Percentiles rank a stretch among this genome's conserved stretches.
These are phyloP conservation scores for Chlorella sp. DNA, from an alignment of 139 green algal genomes.

Conservation along the genomic window DNA sequence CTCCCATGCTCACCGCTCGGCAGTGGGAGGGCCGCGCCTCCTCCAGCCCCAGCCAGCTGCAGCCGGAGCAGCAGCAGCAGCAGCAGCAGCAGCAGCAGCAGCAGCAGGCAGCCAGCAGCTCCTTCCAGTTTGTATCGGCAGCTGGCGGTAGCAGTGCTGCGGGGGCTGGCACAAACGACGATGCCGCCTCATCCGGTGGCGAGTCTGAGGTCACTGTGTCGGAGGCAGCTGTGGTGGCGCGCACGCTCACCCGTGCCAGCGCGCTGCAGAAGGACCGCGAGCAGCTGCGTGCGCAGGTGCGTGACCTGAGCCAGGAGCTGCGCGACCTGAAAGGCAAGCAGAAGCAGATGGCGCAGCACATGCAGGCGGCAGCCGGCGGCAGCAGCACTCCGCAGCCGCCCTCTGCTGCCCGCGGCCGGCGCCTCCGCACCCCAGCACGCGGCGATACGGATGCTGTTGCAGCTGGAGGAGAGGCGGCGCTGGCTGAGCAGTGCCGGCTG, in stretches of 20 bases:
- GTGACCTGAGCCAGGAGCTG: constrained; percentile 20
- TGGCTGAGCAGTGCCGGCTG: constrained; percentile 24
- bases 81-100: neutral
- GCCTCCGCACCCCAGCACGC: neutral
- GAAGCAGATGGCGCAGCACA: constrained; percentile 14
- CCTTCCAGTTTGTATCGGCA: constrained; percentile 15
- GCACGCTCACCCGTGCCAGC: constrained; percentile 22
- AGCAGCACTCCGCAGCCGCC: neutral
- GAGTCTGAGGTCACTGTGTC: constrained; percentile 30
- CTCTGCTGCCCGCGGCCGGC: neutral
- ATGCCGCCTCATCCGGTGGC: constrained; percentile 32
- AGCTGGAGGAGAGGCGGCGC: neutral
- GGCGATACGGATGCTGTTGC: neutral
- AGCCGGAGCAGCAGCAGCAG: neutral
- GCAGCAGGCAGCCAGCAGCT: neutral
- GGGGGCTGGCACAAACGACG: neutral
- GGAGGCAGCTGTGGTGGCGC: constrained; percentile 32
- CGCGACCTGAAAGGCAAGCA: constrained; percentile 34
- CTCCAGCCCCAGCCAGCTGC: neutral
- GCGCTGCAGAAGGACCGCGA: constrained; percentile 27
- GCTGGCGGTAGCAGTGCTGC: neutral
- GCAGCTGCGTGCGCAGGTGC: constrained; percentile 25
- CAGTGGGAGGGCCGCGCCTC: neutral
- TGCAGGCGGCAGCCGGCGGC: neutral
- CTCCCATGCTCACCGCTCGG: neutral